Base-by-base conservation (phyloP, 1,284 basidiomycete species). In the Moesziomyces sp. region DNA sequence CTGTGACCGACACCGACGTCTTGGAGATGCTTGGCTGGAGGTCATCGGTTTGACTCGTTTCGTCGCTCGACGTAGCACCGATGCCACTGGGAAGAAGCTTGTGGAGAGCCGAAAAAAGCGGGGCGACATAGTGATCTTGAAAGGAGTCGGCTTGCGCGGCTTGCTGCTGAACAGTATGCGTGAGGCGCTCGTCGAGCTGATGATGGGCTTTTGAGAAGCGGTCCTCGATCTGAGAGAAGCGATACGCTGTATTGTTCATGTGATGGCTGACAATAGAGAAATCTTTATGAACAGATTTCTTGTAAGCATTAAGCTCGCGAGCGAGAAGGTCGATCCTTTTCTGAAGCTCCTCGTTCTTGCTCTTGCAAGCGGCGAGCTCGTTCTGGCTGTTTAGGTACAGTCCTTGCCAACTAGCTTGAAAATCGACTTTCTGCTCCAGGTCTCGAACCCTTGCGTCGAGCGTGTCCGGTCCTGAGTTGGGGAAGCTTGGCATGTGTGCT, bases 131-230 rank as follows among this genome's bases (percentile, higher is more conserved):
- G 10, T 24, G 16, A 13, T 21, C n/a, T 8, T 65, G 46, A 13
- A 65, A 52, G 9, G 40, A 28, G 21, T 50, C 47, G 13, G 58
- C 55, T 44, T 51, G 21, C 0, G 3, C 21, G 8, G 28, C 38
- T 42, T 65, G 60, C 23, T 57, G 46, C 5, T 21, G 13, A 0
- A 55, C 7, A 4, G 38, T 10, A 21, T 58, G 19, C 2, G 13
- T 55, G 19, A 52, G 30, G 0, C n/a, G 24, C 7, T 65, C 52
- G 6, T 23, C 40, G 21, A 65, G 56, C 44, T 58, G 56, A 19
- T 21, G 35, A 30, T 65, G 56, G 44, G 56, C 62, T 0, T 14
- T 35, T 7, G 38, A 8, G 2, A 55, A n/a, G 7, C 40, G 56
- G 0, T 14, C n/a, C 28, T 65, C 52, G 35, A 65, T 44, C 8